Evolutionary conservation across 2,329 filamentous ascomycete species (phyloP).

Genomic region (Xylaria sp.): DNA sequence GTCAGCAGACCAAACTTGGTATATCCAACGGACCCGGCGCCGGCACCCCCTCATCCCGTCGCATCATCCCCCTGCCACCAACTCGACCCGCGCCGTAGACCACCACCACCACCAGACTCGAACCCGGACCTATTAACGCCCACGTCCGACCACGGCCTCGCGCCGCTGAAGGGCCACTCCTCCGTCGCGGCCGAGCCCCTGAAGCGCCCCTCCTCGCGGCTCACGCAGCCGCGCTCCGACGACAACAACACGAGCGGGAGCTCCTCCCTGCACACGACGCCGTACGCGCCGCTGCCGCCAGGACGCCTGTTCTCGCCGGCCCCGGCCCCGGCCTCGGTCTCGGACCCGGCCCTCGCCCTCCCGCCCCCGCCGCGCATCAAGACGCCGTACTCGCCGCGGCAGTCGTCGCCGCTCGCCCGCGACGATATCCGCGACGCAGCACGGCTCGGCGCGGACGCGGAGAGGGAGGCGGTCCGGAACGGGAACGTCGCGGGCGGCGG

Average conservation of each 20-base stretch:
- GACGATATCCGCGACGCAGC: background rate
- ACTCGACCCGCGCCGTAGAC: background rate
- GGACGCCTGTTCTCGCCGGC: background rate
- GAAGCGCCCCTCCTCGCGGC: constrained; percentile 42
- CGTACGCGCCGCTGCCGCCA: background rate
- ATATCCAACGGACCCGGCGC: constrained; percentile 19
- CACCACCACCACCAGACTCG: background rate
- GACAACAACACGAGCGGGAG: constrained; percentile 6
- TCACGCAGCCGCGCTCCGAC: constrained; percentile 16
- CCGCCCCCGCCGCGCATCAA: constrained; percentile 1
- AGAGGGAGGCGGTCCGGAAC: no score
- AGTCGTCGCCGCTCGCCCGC: constrained; percentile 5
- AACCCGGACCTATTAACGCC: constrained; percentile 3
- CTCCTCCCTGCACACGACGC: no score
- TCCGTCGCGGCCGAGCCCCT: constrained; percentile 45
- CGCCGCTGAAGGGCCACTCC: constrained; percentile 29
- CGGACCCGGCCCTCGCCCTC: background rate
- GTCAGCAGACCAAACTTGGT: constrained; percentile 5
- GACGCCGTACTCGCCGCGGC: constrained; percentile 10
- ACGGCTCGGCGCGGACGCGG: no score
- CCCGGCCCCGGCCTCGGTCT: background rate
- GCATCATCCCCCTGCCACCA: background rate
- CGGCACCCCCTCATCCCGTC: background rate
- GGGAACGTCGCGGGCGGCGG: no score
- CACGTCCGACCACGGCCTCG: constrained; percentile 7